Evolutionary conservation across 2,329 filamentous ascomycete genomes (phyloP).

Genomic region (Hypoxylon sp.): DNA sequence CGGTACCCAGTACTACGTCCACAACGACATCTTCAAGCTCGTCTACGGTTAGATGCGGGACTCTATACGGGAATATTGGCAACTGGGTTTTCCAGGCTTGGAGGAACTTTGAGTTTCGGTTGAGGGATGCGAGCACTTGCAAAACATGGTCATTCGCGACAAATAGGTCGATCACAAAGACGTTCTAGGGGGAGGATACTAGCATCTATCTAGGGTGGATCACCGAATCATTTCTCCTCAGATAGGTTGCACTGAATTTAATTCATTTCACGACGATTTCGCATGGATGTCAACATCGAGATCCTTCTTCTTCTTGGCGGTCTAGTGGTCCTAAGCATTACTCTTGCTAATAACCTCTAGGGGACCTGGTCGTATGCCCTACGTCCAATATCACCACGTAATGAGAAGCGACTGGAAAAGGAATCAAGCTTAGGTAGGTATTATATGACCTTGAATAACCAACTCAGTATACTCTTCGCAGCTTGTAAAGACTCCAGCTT

Average conservation of each 20-base stretch:
- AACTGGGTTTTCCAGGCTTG: not conserved
- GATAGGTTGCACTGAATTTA: constrained; percentile 23
- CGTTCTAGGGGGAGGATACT: constrained; percentile 7
- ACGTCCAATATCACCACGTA: too few relatives aligned
- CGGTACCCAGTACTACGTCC: constrained; percentile 79
- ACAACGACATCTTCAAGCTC: constrained; percentile 95
- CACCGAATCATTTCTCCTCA: constrained; percentile 17
- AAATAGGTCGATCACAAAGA: constrained; percentile 18
- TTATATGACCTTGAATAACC: too few relatives aligned
- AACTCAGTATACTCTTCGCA: too few relatives aligned
- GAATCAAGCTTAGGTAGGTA: too few relatives aligned
- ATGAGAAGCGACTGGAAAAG: too few relatives aligned
- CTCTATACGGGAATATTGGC: not conserved
- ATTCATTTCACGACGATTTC: constrained; percentile 9
- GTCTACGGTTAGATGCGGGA: constrained; percentile 68
- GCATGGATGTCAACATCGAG: too few relatives aligned
- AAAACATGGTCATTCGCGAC: constrained; percentile 22
- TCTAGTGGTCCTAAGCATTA: too few relatives aligned
- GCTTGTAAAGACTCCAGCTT: too few relatives aligned
- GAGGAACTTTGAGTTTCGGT: not conserved
- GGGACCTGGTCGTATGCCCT: too few relatives aligned
- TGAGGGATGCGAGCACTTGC: not conserved
- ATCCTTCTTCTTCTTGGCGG: too few relatives aligned
- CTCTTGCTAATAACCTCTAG: too few relatives aligned
- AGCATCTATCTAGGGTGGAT: constrained; percentile 7